These are phyloP conservation scores for Leccinum ochraceum DNA, from an alignment of 768 basidiomycete genomes.

Conservation along the genomic window DNA sequence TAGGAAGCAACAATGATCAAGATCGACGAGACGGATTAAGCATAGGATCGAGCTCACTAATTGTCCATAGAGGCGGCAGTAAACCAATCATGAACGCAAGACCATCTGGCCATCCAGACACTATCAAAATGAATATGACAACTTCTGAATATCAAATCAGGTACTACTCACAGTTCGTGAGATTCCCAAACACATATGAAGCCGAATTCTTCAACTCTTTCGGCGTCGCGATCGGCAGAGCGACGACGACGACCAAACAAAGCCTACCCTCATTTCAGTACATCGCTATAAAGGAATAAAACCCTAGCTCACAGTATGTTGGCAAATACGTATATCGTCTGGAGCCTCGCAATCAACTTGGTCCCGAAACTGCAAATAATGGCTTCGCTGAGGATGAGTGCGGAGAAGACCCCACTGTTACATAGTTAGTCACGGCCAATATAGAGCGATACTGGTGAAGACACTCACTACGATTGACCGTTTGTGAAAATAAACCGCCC, in stretches of 20 bases:
- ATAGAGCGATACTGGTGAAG: slow-evolving; percentile 25
- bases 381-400: slow-evolving; percentile 60
- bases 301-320: slow-evolving; percentile 37
- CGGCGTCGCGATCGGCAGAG: slow-evolving; percentile 62
- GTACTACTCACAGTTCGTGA: slow-evolving; percentile 50
- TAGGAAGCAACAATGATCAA: neutral
- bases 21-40: neutral
- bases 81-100: slow-evolving; percentile 50
- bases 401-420: slow-evolving; percentile 59
- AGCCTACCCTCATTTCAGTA: slow-evolving; percentile 6
- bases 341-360: slow-evolving; percentile 61
- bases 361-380: slow-evolving; percentile 67
- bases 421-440: slow-evolving; percentile 33
- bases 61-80: slow-evolving; percentile 47
- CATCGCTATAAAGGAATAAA: neutral
- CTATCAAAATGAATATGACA: slow-evolving; percentile 15
- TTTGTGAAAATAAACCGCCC: slow-evolving; percentile 36
- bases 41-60: slow-evolving; percentile 28
- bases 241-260: slow-evolving; percentile 44
- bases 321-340: slow-evolving; percentile 47
- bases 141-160: neutral
- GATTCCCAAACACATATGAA: slow-evolving; percentile 57
- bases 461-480: slow-evolving; percentile 45
- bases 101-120: slow-evolving; percentile 44
- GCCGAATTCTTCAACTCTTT: slow-evolving; percentile 58